Evolutionary conservation across 805 yeast species (phyloP), one percentile per base, ranked within the genome.

Genomic region (Candida succiphila): DNA sequence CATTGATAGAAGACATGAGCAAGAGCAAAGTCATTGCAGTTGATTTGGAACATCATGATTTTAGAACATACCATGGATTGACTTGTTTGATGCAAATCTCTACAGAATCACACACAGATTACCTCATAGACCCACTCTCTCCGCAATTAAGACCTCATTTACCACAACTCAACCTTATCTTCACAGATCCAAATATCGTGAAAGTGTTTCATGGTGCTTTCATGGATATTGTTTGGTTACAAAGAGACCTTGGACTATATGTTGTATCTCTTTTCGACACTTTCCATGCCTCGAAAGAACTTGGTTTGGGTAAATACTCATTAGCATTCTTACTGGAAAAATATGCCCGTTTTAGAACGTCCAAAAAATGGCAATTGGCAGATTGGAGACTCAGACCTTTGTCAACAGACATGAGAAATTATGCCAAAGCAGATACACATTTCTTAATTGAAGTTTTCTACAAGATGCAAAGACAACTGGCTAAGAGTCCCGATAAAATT

Each of bases 181-280:
- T 89, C 42, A 70, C 96, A 2, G 64, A 92, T 55, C 96, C 97
- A 0, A 44, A 58, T 5, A 77, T 89, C 22, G 63, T 85, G 20
- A 92, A 92, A 51, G 94, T 92, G 1, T 75, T 92, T 43, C 99
- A 92, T 54, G 99, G 99, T 39, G 95, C 98, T 0, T 78, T 75
- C 45, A 87, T 86, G 95, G 99, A 92, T 63, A 82, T 92, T 4
- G 78, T 86, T 29, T 92, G 99, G 99, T 63, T 92, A 24, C 99
- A 92, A 60, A 67, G 97, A 42, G 98, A 92, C 51, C 66, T 92
- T 36, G 99, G 99, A 0, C 56, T 92, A 8, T 92, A 92, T 48
- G 61, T 92, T 5, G 98, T 92, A 5, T 71, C 88, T 29, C 57
- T 92, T 20, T 89, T 92, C 54, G 99, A 92, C 56, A 92, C 98